Conservation (phyloP, 148 eudicot species). For the Selenicereus undatus region DNA sequence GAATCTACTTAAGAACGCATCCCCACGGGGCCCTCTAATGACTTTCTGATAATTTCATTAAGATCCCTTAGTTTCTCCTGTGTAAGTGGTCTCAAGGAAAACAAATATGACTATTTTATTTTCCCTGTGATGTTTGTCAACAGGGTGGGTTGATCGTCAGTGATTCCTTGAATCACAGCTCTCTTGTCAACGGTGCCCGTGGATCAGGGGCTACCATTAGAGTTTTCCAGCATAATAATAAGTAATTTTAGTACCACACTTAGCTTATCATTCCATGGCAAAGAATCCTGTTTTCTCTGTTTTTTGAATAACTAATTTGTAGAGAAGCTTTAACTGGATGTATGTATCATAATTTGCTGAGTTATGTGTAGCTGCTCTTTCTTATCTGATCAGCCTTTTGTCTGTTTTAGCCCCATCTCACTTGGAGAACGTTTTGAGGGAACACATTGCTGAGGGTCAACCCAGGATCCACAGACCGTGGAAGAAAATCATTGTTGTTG, state of each 20-base stretch:
- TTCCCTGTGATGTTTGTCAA: constrained; percentile 16
- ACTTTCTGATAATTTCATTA: neutral
- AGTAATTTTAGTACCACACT: constrained; percentile 28
- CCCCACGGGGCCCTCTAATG: neutral
- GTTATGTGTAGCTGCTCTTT: neutral
- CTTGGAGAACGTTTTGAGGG: constrained; percentile 82
- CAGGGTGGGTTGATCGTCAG: constrained; percentile 96
- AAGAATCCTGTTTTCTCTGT: too few species aligned
- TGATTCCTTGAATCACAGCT: constrained; percentile 95
- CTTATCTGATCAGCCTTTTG: constrained; percentile 3
- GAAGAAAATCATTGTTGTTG: constrained; percentile 94
- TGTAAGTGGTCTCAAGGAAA: neutral
- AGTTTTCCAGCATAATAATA: constrained; percentile 94
- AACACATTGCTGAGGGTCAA: constrained; percentile 90
- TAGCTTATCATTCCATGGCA: neutral
- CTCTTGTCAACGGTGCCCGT: constrained; percentile 94
- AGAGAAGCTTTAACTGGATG: too few species aligned
- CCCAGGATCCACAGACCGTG: constrained; percentile 98
- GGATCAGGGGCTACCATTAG: constrained; percentile 89
- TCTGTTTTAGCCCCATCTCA: constrained; percentile 68
- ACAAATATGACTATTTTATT: neutral
- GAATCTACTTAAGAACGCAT: neutral
- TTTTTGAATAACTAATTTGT: too few species aligned
- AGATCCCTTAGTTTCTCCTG: neutral
- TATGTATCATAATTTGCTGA: too few species aligned